Evolutionary conservation across 352 stramenopile genomes (phyloP).

Genomic region (Globisporangium cylindrosporum): DNA sequence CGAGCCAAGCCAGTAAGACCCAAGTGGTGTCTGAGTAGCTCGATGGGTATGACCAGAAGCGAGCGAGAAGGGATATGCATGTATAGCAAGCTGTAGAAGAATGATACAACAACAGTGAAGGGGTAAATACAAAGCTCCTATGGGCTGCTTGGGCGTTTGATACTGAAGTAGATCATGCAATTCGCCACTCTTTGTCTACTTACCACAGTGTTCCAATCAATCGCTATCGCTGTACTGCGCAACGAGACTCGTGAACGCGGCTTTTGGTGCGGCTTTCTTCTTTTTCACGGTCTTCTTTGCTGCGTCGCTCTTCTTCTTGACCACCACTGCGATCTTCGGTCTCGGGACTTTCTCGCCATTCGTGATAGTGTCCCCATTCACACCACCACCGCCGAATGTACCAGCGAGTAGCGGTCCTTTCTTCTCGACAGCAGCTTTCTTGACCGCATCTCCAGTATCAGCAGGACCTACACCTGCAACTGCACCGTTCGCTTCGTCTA

Average conservation of each 20-base stretch:
- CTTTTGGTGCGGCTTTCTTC: slow-evolving; percentile 31
- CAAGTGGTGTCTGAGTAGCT: not conserved
- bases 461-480: too few relatives aligned
- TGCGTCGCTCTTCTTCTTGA: slow-evolving; percentile 22
- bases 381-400: not conserved
- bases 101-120: not conserved
- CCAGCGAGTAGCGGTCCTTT: not conserved
- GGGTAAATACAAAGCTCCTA: not conserved
- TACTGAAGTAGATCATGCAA: not conserved
- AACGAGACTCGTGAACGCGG: slow-evolving; percentile 57
- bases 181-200: not conserved
- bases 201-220: slow-evolving; percentile 3
- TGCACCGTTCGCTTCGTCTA: slow-evolving; percentile 12
- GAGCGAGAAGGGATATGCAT: slow-evolving; percentile 6
- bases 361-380: not conserved
- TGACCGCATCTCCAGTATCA: not conserved
- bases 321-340: slow-evolving; percentile 27
- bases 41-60: not conserved
- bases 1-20: slow-evolving; percentile 43
- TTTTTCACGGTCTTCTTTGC: slow-evolving; percentile 33
- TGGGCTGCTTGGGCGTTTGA: not conserved
- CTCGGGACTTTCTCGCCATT: slow-evolving; percentile 14
- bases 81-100: slow-evolving; percentile 4
- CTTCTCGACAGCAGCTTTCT: not conserved
- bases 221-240: slow-evolving; percentile 80